These are phyloP conservation scores for Ganoderma resinaceum DNA, from an alignment of 1,284 basidiomycete species.

Conservation along the genomic window DNA sequence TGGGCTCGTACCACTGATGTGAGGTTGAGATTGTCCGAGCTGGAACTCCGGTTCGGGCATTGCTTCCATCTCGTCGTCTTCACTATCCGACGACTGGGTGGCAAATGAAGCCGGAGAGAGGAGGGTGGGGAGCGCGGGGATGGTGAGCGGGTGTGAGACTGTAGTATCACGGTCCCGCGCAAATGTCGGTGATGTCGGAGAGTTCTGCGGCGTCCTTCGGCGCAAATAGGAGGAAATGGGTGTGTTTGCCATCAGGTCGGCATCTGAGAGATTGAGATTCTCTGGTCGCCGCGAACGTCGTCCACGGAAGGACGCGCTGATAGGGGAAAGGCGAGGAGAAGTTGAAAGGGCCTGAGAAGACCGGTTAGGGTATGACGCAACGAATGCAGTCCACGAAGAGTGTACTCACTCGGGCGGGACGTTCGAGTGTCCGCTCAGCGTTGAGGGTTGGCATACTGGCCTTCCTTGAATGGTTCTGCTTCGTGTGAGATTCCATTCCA, in stretches of 20 bases:
- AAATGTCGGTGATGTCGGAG: constrained; percentile 73
- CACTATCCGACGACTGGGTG: constrained; percentile 38
- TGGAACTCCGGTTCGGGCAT: constrained; percentile 29
- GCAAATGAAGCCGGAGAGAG: constrained; percentile 36
- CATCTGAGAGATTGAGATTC: constrained; percentile 39
- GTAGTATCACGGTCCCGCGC: constrained; percentile 40
- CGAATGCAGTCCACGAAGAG: background rate
- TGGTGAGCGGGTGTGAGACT: constrained; percentile 57
- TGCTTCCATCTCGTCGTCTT: constrained; percentile 40
- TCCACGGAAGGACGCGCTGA: constrained; percentile 34
- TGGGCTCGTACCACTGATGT: constrained; percentile 18
- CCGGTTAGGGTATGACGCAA: constrained; percentile 11
- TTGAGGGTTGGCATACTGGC: constrained; percentile 43
- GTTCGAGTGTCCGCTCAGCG: constrained; percentile 35
- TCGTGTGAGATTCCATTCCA: constrained; percentile 13
- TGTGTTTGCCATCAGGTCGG: constrained; percentile 54
- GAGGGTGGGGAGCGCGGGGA: constrained; percentile 61
- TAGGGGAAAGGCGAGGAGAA: constrained; percentile 54
- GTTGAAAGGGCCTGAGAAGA: constrained; percentile 46
- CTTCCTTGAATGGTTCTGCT: constrained; percentile 42
- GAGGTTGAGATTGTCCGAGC: constrained; percentile 25
- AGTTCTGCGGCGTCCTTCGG: constrained; percentile 75
- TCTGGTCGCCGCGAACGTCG: constrained; percentile 34
- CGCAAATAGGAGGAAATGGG: constrained; percentile 82
- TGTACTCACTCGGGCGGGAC: constrained; percentile 39